Percentiles rank a stretch among this genome's conserved stretches.
Evolutionary conservation across 768 basidiomycete genomes (phyloP).

Genomic region (Amanita subjunquillea): DNA sequence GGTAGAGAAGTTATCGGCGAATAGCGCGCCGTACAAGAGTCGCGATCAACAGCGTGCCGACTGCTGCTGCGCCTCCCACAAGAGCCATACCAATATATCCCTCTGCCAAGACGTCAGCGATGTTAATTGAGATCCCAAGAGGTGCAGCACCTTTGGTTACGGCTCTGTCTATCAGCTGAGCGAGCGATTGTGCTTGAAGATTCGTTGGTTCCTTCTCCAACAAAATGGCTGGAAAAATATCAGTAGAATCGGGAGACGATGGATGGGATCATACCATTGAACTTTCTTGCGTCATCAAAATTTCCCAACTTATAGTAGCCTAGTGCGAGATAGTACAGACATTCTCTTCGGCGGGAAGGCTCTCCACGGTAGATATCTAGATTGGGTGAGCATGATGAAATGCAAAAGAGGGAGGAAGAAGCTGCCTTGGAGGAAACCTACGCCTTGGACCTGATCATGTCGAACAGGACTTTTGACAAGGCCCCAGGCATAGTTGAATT

Average conservation of each 20-base stretch:
- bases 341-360: constrained; percentile 82
- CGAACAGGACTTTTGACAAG: constrained; percentile 83
- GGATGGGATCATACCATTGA: constrained; percentile 63
- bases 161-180: constrained; percentile 76
- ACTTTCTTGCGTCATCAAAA: constrained; percentile 84
- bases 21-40: constrained; percentile 77
- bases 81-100: constrained; percentile 99
- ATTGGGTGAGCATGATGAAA: constrained; percentile 7
- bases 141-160: constrained; percentile 60
- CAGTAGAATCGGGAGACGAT: neutral
- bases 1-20: constrained; percentile 29
- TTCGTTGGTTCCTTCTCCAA: constrained; percentile 91
- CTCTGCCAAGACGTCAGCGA: constrained; percentile 37
- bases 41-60: constrained; percentile 68
- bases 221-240: constrained; percentile 49
- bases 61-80: constrained; percentile 80
- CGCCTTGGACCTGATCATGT: constrained; percentile 87
- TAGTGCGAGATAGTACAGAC: constrained; percentile 91
- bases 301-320: constrained; percentile 97
- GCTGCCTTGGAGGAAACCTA: constrained; percentile 80
- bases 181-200: constrained; percentile 83
- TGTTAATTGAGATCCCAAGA: neutral
- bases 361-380: constrained; percentile 89
- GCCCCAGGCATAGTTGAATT: constrained; percentile 98
- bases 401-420: neutral